Evolutionary conservation across 176 grass and related monocot species (phyloP), one percentile per base, ranked within the genome.

Genomic region (Thinopyrum elongatum): DNA sequence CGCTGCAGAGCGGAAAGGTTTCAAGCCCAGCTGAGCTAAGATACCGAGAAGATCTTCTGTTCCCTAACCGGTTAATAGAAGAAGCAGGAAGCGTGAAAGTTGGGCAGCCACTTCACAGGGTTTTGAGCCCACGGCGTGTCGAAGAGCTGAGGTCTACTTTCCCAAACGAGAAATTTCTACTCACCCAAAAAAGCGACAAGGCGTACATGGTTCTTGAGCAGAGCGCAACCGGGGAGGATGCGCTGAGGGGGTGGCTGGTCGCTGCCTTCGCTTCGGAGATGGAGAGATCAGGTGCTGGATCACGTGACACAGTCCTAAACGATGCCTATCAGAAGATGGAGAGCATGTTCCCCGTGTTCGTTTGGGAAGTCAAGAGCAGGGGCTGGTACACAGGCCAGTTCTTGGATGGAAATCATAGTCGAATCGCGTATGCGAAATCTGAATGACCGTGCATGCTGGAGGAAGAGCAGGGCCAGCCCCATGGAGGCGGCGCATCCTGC

Each of bases 381-480:
- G 97, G 97, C 5, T 99, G 97, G 97, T 87, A 97, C 83, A 96
- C 92, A 0, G 94, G 94, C 63, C 94, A 99, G 65, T 99, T 99
- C 91, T 90, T 99, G 22, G 90, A 99, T 27, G 92, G 94, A 19
- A 99, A 91, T 60, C 85, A 94, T 8, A 93, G 88, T 9, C 86
- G 94, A 14, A 90, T 90, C 38, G 86, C 84, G 0, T 91, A 93
- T 25, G 81, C 49, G 16, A 86, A 84, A 58, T 85, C 65, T 6
- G 25, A 68, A 6, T 69, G 82, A 78, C 17, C 51, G 10, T 1
- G 19, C 4, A 1, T 78, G 46, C 8, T 51, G 55, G 47, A 75
- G 26, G 34, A 42, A 74, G 82, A 55, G 6, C 70, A 0, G 3
- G 14, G 64, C 16, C 64, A 4, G 17, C 10, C 41, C 42, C 34